phyloP scores from a whole-genome alignment of 371 early-diverging fungal genomes.

The Mucor racemosus region DNA sequence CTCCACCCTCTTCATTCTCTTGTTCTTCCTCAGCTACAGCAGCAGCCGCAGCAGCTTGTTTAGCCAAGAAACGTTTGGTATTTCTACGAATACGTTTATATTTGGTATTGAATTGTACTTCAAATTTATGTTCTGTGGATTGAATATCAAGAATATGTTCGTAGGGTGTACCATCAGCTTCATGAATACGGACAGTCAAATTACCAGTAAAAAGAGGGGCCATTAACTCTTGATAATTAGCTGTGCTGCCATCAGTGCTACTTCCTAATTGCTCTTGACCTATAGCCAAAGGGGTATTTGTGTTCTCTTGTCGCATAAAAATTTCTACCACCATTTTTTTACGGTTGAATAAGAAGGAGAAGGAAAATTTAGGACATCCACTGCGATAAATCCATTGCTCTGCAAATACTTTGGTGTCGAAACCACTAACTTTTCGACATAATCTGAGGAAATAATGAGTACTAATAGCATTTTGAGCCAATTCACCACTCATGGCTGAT shows the following conservation, averaged over 20 bases:
- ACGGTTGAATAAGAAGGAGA: conserved; percentile 84
- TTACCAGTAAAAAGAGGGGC: conserved; percentile 74
- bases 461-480: conserved; percentile 73
- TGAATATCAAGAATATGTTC: conserved; percentile 92
- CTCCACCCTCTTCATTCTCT: conserved; percentile 63
- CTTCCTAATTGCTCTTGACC: conserved; percentile 11
- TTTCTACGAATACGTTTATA: conserved; percentile 92
- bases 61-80: conserved; percentile 80
- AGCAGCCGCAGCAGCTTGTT: conserved; percentile 80
- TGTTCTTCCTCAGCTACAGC: conserved; percentile 75
- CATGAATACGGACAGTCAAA: conserved; percentile 89
- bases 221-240: conserved; percentile 35
- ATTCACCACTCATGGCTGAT: conserved; percentile 83
- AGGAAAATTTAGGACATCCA: conserved; percentile 87
- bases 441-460: conserved; percentile 82
- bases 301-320: conserved; percentile 80
- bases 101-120: conserved; percentile 95
- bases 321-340: conserved; percentile 95
- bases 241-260: conserved; percentile 12
- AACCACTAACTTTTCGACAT: conserved; percentile 82
- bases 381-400: conserved; percentile 93
- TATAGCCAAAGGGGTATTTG: conserved; percentile 54
- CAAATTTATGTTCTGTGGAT: conserved; percentile 73
- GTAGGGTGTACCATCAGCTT: conserved; percentile 92
- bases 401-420: conserved; percentile 81